Evolutionary conservation across 129 eudicot genomes (phyloP).

Genomic region (Centella asiatica): DNA sequence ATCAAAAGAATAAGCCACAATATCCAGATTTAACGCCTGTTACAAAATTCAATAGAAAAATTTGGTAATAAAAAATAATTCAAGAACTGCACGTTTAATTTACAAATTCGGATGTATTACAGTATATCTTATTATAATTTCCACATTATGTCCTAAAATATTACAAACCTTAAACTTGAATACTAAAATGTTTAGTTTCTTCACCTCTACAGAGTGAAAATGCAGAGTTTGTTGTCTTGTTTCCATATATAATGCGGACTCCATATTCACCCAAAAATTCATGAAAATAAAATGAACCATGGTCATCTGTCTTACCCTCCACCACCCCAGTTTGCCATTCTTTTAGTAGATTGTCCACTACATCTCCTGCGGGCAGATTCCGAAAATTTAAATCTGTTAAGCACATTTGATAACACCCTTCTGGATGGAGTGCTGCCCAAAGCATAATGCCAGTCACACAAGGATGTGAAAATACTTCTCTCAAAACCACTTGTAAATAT

Average conservation of each 20-base stretch:
- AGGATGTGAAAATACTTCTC: slow-evolving; percentile 24
- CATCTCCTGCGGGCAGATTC: slow-evolving; percentile 56
- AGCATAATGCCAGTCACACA: slow-evolving; percentile 25
- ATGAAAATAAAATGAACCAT: slow-evolving; percentile 39
- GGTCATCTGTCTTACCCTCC: slow-evolving; percentile 43
- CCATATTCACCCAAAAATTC: slow-evolving; percentile 65
- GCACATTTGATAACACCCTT: slow-evolving; percentile 59
- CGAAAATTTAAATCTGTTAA: slow-evolving; percentile 41
- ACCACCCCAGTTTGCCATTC: slow-evolving; percentile 60
- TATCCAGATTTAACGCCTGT: no score
- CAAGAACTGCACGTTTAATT: no score
- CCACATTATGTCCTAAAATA: no score
- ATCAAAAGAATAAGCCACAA: no score
- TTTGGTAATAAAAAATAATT: no score
- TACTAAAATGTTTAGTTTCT: slow-evolving; percentile 40
- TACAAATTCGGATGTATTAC: no score
- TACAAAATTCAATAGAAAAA: no score
- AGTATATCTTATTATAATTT: no score
- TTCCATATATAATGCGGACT: no score
- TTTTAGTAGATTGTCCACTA: slow-evolving; percentile 47
- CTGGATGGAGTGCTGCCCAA: slow-evolving; percentile 30
- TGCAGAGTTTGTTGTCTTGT: no score
- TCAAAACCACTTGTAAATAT: slow-evolving; percentile 13
- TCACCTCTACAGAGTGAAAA: no score
- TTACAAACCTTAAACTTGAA: slow-evolving; percentile 41